Evolutionary conservation across 345 rosid genomes (phyloP).

Genomic region (Dovyalis caffra): DNA sequence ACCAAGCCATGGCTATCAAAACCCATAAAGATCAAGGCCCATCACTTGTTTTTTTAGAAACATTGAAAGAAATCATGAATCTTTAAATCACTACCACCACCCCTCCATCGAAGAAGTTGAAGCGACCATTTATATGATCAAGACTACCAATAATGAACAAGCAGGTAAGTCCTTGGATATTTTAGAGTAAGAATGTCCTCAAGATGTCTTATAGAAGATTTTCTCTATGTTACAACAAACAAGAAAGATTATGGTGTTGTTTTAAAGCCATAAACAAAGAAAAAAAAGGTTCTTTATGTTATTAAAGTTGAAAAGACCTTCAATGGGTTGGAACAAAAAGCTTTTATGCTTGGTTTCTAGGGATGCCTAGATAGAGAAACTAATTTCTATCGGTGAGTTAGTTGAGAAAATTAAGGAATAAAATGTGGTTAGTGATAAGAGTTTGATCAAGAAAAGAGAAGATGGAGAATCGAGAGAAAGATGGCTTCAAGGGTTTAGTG

Average conservation of each 20-base stretch:
- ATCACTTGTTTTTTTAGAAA: conserved; percentile 37
- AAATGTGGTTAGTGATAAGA: conserved; percentile 19
- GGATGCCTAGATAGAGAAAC: conserved; percentile 26
- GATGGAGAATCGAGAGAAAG: conserved; percentile 27
- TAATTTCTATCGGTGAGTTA: conserved; percentile 16
- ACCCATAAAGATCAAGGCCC: conserved; percentile 25
- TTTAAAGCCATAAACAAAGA: conserved; percentile 51
- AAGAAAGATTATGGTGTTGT: conserved; percentile 41
- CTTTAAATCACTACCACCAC: conserved; percentile 52
- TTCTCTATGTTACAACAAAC: conserved; percentile 40
- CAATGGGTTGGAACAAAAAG: conserved; percentile 51
- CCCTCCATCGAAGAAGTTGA: conserved; percentile 58
- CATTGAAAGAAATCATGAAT: conserved; percentile 56
- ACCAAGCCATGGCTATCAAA: conserved; percentile 38
- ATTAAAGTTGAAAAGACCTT: conserved; percentile 47
- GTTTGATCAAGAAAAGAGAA: conserved; percentile 26
- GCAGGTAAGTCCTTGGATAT: conserved; percentile 47
- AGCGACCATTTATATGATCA: conserved; percentile 54
- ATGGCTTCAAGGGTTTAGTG: conserved; percentile 24
- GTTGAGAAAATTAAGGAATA: conserved; percentile 29
- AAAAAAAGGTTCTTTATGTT: conserved; percentile 47
- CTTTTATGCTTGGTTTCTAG: conserved; percentile 50
- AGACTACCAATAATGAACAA: conserved; percentile 43
- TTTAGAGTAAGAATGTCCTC: conserved; percentile 28
- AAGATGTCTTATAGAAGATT: conserved; percentile 48